Base-by-base conservation (phyloP, 2,329 filamentous ascomycete genomes). In the Apiospora aurea region DNA sequence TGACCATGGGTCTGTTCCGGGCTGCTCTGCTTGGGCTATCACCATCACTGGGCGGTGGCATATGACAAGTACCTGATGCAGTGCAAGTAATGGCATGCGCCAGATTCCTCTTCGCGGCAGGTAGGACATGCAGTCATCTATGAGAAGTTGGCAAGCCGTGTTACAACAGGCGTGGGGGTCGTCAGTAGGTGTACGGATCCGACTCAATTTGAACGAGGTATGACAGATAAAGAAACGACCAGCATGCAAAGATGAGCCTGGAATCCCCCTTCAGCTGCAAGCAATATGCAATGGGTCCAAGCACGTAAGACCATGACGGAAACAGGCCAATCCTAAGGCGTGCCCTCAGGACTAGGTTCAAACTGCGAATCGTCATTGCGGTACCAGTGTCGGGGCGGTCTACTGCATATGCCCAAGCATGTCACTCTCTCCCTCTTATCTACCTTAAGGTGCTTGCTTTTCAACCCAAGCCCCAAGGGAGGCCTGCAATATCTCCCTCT, bases 131-230 rank as follows among this genome's bases (percentile, higher is more conserved):
- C 57, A 64, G 29, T 61, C 53, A 61, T 34, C 29, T n/a, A 5
- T 57, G 51, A 21, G 53, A 34, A 16, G 29, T 34, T 29, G 5
- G 34, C 57, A 64, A 64, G 57, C 57, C 18, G 57, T 16, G 57
- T 41, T n/a, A 64, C 57, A 64, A 24, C 34, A n/a, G n/a, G 34
- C 57, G 57, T 64, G 57, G 57, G 57, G 34, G 57, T 64, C 13
- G 18, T 41, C 18, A 41, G 57, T 21, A 61, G 8, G 29, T 21
- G 21, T 38, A 21, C 29, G 16, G 38, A 61, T 61, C 53, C 53
- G 29, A 38, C 16, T 41, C 21, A 34, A 38, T 64, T 41, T 5
- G 21, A 57, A 21, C 51, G 34, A 41, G 29, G 13, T 41, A 41
- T 64, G 14, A 41, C 10, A 41, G 57, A 64, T 41, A 64, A 64